Percentiles rank a stretch among this genome's conserved stretches.
These are phyloP conservation scores for Candida fluviatilis DNA, from an alignment of 805 yeast species.

Conservation along the genomic window DNA sequence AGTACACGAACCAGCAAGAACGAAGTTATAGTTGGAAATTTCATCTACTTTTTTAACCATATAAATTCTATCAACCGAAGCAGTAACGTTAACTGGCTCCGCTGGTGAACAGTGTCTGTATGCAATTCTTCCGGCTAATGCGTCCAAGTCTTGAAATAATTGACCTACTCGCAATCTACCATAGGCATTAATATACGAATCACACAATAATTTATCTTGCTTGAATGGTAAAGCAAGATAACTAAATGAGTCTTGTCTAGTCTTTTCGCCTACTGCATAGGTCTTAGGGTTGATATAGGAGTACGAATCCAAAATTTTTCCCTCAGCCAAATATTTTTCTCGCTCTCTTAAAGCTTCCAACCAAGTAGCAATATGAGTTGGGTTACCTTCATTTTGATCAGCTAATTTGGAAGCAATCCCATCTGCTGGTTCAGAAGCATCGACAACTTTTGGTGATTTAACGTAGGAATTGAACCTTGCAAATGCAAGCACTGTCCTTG, in stretches of 20 bases:
- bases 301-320: conserved; percentile 66
- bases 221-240: conserved; percentile 75
- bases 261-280: conserved; percentile 64
- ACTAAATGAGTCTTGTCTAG: conserved; percentile 73
- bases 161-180: conserved; percentile 94
- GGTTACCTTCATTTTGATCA: conserved; percentile 48
- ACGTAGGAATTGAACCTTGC: conserved; percentile 1
- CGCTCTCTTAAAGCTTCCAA: conserved; percentile 76
- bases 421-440: conserved; percentile 64
- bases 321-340: conserved; percentile 63
- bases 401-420: conserved; percentile 69
- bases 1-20: conserved; percentile 85
- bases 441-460: conserved; percentile 7
- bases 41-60: conserved; percentile 82
- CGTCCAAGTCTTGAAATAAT: conserved; percentile 89
- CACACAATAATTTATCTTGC: conserved; percentile 77
- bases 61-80: conserved; percentile 87
- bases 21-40: conserved; percentile 67
- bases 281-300: conserved; percentile 71
- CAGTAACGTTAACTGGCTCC: conserved; percentile 92
- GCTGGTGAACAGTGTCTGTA: conserved; percentile 93
- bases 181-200: conserved; percentile 81
- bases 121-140: conserved; percentile 91
- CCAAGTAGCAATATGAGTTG: conserved; percentile 66
- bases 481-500: background rate